A percentile compares a stretch with the other conserved stretches of the same genome.
phyloP scores from a whole-genome alignment of 768 basidiomycete genomes.

The Tulasnella sp. region DNA sequence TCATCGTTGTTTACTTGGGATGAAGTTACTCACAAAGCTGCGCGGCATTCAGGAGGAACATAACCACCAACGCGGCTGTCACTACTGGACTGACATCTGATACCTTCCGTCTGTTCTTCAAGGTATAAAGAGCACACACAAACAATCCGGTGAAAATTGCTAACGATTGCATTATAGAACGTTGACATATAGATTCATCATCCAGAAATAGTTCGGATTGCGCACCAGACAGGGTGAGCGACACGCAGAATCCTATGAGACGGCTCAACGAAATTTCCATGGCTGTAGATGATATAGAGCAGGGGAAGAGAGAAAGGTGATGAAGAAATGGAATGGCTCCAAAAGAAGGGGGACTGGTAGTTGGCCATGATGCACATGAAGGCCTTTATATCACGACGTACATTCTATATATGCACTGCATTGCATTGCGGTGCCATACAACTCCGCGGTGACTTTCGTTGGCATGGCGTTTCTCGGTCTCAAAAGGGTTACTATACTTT shows the following conservation, averaged over 20 bases:
- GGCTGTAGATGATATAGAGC: no score
- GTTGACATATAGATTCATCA: neutral
- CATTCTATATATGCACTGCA: no score
- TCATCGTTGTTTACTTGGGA: neutral
- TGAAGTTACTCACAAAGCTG: constrained; percentile 6
- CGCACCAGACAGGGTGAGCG: constrained; percentile 5
- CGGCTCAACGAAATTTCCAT: constrained; percentile 6
- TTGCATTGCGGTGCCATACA: no score
- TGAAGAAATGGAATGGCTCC: no score
- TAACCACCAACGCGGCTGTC: neutral
- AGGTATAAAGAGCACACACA: constrained; percentile 1
- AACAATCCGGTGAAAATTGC: constrained; percentile 11
- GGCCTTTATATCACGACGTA: no score
- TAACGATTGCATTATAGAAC: neutral
- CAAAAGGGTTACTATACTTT: no score
- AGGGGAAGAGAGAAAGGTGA: no score
- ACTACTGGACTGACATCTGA: constrained; percentile 1
- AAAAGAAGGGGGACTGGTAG: no score
- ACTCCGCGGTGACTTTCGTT: no score
- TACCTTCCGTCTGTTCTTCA: neutral
- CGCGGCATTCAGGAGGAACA: constrained; percentile 7
- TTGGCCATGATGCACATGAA: no score
- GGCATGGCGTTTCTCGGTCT: no score
- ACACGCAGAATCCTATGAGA: constrained; percentile 4
- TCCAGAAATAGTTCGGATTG: neutral